Percentiles rank a stretch among this genome's conserved stretches.
Evolutionary conservation across 2,329 filamentous ascomycete genomes (phyloP).

Genomic region (Dactylonectria macrodidyma): DNA sequence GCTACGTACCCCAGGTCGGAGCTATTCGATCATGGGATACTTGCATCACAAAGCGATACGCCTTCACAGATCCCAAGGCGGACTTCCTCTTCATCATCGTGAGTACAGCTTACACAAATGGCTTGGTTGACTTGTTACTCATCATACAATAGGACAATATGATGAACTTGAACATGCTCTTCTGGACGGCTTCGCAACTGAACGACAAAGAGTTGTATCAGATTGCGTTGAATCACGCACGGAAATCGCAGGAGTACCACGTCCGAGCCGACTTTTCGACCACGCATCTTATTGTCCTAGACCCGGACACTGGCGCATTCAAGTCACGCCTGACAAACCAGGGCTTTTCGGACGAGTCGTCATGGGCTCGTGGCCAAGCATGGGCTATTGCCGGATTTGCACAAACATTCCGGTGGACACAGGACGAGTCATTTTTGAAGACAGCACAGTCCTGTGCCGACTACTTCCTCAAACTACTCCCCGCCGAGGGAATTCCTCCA

Average conservation of each 20-base stretch:
- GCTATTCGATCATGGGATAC: conserved; percentile 61
- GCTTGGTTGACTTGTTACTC: neutral
- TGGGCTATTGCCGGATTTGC: conserved; percentile 65
- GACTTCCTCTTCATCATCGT: conserved; percentile 61
- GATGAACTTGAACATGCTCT: conserved; percentile 61
- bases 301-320: conserved; percentile 55
- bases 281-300: conserved; percentile 63
- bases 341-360: conserved; percentile 59
- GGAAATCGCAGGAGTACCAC: conserved; percentile 56
- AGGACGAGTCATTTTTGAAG: conserved; percentile 56
- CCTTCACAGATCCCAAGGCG: conserved; percentile 51
- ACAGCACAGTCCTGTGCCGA: conserved; percentile 60
- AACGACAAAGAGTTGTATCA: conserved; percentile 49
- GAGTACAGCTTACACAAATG: conserved; percentile 24
- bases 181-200: conserved; percentile 56
- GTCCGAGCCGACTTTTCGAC: conserved; percentile 56
- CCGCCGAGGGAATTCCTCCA: conserved; percentile 48
- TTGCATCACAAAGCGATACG: conserved; percentile 57
- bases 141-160: conserved; percentile 51
- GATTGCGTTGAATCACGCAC: conserved; percentile 57
- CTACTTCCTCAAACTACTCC: conserved; percentile 58
- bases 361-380: conserved; percentile 64
- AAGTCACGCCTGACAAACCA: conserved; percentile 63
- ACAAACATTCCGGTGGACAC: conserved; percentile 63
- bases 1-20: conserved; percentile 53